These are phyloP conservation scores for Leishmania gerbilli DNA, from an alignment of 208 protist genomes.

Conservation along the genomic window DNA sequence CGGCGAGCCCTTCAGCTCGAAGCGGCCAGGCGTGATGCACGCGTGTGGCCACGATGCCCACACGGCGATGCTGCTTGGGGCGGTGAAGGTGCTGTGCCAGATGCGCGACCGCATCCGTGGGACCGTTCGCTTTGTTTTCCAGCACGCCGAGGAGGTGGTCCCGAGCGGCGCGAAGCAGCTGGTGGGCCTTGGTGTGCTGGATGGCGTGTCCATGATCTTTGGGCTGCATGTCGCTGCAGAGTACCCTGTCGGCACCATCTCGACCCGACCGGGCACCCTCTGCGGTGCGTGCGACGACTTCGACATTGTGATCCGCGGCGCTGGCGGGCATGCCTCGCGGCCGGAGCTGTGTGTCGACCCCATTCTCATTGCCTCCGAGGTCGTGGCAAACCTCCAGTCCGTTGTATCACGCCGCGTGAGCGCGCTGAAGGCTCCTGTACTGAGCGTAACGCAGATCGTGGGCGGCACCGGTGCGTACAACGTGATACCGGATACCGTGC, in stretches of 20 bases:
- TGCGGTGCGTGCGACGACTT: constrained; percentile 68
- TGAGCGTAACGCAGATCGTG: constrained; percentile 59
- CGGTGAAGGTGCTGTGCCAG: constrained; percentile 59
- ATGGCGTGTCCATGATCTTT: constrained; percentile 75
- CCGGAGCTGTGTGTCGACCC: constrained; percentile 72
- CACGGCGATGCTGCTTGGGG: constrained; percentile 70
- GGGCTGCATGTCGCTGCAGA: constrained; percentile 45
- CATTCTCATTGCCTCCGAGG: constrained; percentile 60
- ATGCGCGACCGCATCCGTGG: constrained; percentile 55
- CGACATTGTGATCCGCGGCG: constrained; percentile 66
- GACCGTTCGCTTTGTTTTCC: constrained; percentile 79
- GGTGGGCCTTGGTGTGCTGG: constrained; percentile 46
- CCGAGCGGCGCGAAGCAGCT: constrained; percentile 67
- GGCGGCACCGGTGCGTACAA: constrained; percentile 67
- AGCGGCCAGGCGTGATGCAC: constrained; percentile 59
- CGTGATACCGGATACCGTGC: constrained; percentile 69
- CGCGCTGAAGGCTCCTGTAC: constrained; percentile 56
- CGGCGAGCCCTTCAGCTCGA: constrained; percentile 58
- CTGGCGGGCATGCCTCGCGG: constrained; percentile 68
- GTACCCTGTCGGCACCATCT: constrained; percentile 26
- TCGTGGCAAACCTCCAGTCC: constrained; percentile 58
- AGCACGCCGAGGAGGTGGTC: constrained; percentile 75
- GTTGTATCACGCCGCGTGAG: constrained; percentile 71
- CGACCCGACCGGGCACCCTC: constrained; percentile 37
- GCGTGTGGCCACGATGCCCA: constrained; percentile 77